These are phyloP conservation scores for Clonostachys byssicola DNA, from an alignment of 2,329 filamentous ascomycete genomes.

Conservation along the genomic window DNA sequence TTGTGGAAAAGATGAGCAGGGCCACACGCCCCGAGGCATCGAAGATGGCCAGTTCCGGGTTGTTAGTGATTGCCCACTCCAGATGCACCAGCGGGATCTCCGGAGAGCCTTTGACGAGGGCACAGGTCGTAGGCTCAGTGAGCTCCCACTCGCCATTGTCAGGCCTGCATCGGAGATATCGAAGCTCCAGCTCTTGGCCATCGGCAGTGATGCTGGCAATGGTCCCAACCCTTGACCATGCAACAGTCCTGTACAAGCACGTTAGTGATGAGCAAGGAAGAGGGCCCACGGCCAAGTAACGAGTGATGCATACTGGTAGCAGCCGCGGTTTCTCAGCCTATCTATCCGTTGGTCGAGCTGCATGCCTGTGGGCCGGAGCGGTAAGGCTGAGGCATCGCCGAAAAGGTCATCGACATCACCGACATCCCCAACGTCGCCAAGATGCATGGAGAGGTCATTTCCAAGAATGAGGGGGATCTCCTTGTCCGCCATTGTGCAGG, in stretches of 20 bases:
- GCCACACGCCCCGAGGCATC: slow-evolving; percentile 76
- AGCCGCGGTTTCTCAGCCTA: slow-evolving; percentile 70
- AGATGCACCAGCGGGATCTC: slow-evolving; percentile 73
- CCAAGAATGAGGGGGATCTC: slow-evolving; percentile 38
- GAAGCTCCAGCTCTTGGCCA: slow-evolving; percentile 66
- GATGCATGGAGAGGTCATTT: slow-evolving; percentile 39
- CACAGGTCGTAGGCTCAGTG: slow-evolving; percentile 63
- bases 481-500: slow-evolving; percentile 1
- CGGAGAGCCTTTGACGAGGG: slow-evolving; percentile 57
- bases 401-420: slow-evolving; percentile 72
- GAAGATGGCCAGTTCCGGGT: slow-evolving; percentile 77
- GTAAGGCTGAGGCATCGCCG: slow-evolving; percentile 63
- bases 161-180: slow-evolving; percentile 65
- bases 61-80: slow-evolving; percentile 70
- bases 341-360: slow-evolving; percentile 71
- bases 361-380: slow-evolving; percentile 42
- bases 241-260: slow-evolving; percentile 56
- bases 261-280: slow-evolving; percentile 7
- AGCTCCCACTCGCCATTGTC: slow-evolving; percentile 72
- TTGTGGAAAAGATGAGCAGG: slow-evolving; percentile 67
- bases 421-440: slow-evolving; percentile 60
- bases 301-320: slow-evolving; percentile 68
- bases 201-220: slow-evolving; percentile 78
- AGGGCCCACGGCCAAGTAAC: neutral
- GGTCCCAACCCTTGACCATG: slow-evolving; percentile 84